A percentile compares a stretch with the other conserved stretches of the same genome.
Evolutionary conservation across 768 basidiomycete genomes (phyloP).

Genomic region (Termitomyces sp.): DNA sequence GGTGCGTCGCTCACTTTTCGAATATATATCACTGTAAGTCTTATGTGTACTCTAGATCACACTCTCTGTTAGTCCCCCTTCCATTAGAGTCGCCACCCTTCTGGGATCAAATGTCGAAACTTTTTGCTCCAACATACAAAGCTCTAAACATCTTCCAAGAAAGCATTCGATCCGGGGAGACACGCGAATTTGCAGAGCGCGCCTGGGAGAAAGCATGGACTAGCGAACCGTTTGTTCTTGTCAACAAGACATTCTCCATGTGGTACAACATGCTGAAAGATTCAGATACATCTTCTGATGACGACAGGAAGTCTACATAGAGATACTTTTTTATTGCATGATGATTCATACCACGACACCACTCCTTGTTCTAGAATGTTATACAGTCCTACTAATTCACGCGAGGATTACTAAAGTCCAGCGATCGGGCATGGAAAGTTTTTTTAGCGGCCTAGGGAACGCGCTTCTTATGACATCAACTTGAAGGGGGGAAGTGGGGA

Average conservation of each 20-base stretch:
- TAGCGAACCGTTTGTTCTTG: conserved; percentile 53
- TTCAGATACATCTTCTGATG: conserved; percentile 31
- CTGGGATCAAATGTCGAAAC: conserved; percentile 44
- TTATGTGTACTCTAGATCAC: conserved; percentile 28
- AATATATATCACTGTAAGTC: not conserved
- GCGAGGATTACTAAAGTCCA: not conserved
- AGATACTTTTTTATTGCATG: not conserved
- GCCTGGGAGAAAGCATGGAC: conserved; percentile 64
- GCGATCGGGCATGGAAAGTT: no score
- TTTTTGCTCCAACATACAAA: conserved; percentile 55
- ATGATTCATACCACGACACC: not conserved
- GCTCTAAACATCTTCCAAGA: conserved; percentile 48
- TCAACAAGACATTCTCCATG: conserved; percentile 33
- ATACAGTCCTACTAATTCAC: not conserved
- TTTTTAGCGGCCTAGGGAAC: no score
- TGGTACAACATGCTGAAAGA: conserved; percentile 46
- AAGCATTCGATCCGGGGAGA: conserved; percentile 55
- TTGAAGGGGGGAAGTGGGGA: no score
- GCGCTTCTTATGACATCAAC: no score
- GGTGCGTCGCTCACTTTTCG: conserved; percentile 23
- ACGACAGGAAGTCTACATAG: conserved; percentile 29
- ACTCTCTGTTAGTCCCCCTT: conserved; percentile 53
- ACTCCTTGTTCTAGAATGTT: not conserved
- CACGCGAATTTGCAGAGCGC: conserved; percentile 50
- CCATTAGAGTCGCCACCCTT: conserved; percentile 56